phyloP scores from a whole-genome alignment of 371 early-diverging fungal species.

The Catenaria anguillulae region DNA sequence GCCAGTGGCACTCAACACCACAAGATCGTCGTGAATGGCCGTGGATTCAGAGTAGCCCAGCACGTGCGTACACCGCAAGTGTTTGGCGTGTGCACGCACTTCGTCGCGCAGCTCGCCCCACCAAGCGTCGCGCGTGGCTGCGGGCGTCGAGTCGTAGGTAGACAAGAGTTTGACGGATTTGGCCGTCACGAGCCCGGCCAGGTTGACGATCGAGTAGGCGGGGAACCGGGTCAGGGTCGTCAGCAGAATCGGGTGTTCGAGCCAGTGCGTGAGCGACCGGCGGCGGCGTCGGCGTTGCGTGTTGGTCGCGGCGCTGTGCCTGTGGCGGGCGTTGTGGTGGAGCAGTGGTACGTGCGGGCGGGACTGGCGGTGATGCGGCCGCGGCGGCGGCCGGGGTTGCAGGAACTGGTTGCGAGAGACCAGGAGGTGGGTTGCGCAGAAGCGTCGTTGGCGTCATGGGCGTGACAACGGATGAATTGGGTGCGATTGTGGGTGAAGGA shows the following conservation, averaged over 20 bases:
- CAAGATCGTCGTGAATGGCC: constrained; percentile 43
- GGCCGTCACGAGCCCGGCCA: constrained; percentile 55
- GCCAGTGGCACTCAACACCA: constrained; percentile 47
- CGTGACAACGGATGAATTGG: too few relatives aligned
- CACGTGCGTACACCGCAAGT: constrained; percentile 42
- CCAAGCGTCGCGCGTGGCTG: constrained; percentile 39
- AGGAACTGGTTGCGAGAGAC: too few relatives aligned
- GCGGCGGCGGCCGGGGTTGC: too few relatives aligned
- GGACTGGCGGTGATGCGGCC: too few relatives aligned
- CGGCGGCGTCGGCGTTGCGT: too few relatives aligned
- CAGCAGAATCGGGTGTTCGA: constrained; percentile 8
- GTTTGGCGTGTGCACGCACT: constrained; percentile 47
- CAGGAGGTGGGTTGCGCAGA: too few relatives aligned
- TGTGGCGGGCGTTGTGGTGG: too few relatives aligned
- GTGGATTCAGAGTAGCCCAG: constrained; percentile 50
- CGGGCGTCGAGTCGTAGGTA: constrained; percentile 31
- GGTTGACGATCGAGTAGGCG: constrained; percentile 31
- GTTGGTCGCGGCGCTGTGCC: too few relatives aligned
- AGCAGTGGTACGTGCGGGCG: too few relatives aligned
- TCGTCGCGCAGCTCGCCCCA: constrained; percentile 61
- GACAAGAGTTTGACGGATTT: constrained; percentile 52
- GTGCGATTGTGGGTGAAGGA: too few relatives aligned
- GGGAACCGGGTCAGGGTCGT: constrained; percentile 41
- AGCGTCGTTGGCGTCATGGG: too few relatives aligned
- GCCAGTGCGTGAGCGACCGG: too few relatives aligned